Evolutionary conservation across 345 rosid species (phyloP), one percentile per base, ranked within the genome.

Genomic region (Syzygium oleosum): DNA sequence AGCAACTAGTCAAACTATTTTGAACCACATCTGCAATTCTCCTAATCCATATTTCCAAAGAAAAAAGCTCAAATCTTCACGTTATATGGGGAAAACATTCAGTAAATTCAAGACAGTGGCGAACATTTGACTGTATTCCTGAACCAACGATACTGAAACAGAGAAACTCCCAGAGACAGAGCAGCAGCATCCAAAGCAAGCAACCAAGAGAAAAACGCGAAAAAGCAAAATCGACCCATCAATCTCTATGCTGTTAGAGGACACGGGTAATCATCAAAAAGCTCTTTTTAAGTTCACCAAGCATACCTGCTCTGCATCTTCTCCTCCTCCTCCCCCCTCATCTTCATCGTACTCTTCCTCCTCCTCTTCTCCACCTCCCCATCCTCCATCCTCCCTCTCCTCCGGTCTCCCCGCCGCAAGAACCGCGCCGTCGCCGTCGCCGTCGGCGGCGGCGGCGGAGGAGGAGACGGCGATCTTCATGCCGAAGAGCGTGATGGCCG

Each of bases 401-500:
- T 85, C 65, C 12, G 68, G 43, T 27, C 21, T 85, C 22, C 56
- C 79, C 55, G 86, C 54, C 86, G 87, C 86, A 12, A 11, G 49
- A 46, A 80, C 89, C 7, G 87, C 87, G 43, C 41, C 61, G 56
- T 84, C 51, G 19, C 56, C 58, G 5, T 43, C 46, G 46, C 46
- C 46, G 46, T 6, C 46, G 46, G 7, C 46, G 46, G 46, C 41
- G 41, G 41, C 3, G 51, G 87, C 91, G 88, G 84, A 59, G 59
- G 87, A 90, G 9, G 92, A 91, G 1, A 96, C 88, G 61, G 93
- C 91, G 63, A 97, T 95, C 85, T 92, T 96, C 93, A 73, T 94
- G 3, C 99, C 98, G 88, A 97, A 97, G 91, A 97, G 97, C 93
- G 85, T 96, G 90, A 97, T 93, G 84, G 95, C 94, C 8, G 96